Percentiles rank a stretch among this genome's conserved stretches.
phyloP scores from a whole-genome alignment of 2,329 filamentous ascomycete genomes.

The Cladophialophora carrionii region DNA sequence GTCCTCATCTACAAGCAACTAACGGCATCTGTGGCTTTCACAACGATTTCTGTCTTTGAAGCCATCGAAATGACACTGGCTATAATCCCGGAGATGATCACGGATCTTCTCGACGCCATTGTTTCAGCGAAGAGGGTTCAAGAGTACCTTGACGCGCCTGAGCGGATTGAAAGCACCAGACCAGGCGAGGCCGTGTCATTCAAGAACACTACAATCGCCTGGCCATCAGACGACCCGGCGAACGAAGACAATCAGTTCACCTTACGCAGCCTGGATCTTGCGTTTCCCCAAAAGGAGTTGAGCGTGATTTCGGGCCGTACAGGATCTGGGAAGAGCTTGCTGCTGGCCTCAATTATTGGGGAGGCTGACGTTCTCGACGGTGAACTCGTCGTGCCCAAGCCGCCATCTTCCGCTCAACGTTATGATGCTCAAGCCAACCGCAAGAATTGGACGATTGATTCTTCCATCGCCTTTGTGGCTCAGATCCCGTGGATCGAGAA shows the following conservation, averaged over 20 bases:
- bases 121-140: conserved; percentile 75
- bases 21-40: conserved; percentile 75
- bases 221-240: conserved; percentile 67
- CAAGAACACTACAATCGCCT: conserved; percentile 69
- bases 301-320: conserved; percentile 78
- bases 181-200: conserved; percentile 66
- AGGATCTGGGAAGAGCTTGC: conserved; percentile 74
- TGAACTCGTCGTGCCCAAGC: conserved; percentile 56
- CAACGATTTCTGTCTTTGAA: conserved; percentile 73
- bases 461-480: conserved; percentile 72
- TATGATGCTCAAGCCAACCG: conserved; percentile 64
- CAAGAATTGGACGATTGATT: conserved; percentile 69
- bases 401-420: conserved; percentile 58
- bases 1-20: conserved; percentile 65
- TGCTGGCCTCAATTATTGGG: conserved; percentile 73
- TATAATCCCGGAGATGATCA: conserved; percentile 72
- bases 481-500: conserved; percentile 88
- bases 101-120: conserved; percentile 70
- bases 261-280: conserved; percentile 65
- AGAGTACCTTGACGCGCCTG: conserved; percentile 68
- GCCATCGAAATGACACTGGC: conserved; percentile 72
- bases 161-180: conserved; percentile 60
- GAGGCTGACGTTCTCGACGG: conserved; percentile 72
- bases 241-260: conserved; percentile 64
- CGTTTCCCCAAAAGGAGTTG: conserved; percentile 69